Evolutionary conservation across 805 yeast genomes (phyloP).

Genomic region (Lachancea mirantina): DNA sequence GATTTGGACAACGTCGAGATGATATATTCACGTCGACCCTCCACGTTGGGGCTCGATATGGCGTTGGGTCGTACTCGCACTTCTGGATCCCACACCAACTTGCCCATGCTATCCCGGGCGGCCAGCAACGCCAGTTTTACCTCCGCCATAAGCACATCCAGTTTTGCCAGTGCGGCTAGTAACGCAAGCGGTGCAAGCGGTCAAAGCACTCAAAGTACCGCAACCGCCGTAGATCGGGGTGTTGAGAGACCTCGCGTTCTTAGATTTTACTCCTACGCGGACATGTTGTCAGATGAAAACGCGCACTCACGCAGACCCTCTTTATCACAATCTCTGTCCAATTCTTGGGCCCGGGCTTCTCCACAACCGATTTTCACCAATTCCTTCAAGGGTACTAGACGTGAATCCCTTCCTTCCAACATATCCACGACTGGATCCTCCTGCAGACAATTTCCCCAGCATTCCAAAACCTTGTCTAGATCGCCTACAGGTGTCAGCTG

Average conservation of each 20-base stretch:
- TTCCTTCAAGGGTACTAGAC: slow-evolving; percentile 17
- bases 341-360: slow-evolving; percentile 22
- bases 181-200: slow-evolving; percentile 11
- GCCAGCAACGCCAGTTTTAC: slow-evolving; percentile 6
- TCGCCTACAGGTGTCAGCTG: no score
- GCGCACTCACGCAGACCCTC: slow-evolving; percentile 54
- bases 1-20: slow-evolving; percentile 66
- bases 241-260: slow-evolving; percentile 22
- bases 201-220: slow-evolving; percentile 3
- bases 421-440: slow-evolving; percentile 7
- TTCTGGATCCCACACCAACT: slow-evolving; percentile 8
- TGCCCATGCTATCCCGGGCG: slow-evolving; percentile 18
- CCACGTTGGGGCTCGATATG: slow-evolving; percentile 41
- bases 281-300: slow-evolving; percentile 64
- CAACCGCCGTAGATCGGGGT: slow-evolving; percentile 6
- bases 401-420: slow-evolving; percentile 9
- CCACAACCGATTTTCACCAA: slow-evolving; percentile 16
- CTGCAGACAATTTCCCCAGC: slow-evolving; percentile 6
- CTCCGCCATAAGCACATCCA: slow-evolving; percentile 4
- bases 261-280: slow-evolving; percentile 71
- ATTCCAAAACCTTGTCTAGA: slow-evolving; percentile 11
- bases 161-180: slow-evolving; percentile 13
- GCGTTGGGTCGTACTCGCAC: slow-evolving; percentile 35
- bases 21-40: slow-evolving; percentile 55
- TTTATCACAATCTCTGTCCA: slow-evolving; percentile 36